Percentiles rank a stretch among this genome's conserved stretches.
Evolutionary conservation across 306 rosid species (phyloP).

Genomic region (Dalbergia oliveri): DNA sequence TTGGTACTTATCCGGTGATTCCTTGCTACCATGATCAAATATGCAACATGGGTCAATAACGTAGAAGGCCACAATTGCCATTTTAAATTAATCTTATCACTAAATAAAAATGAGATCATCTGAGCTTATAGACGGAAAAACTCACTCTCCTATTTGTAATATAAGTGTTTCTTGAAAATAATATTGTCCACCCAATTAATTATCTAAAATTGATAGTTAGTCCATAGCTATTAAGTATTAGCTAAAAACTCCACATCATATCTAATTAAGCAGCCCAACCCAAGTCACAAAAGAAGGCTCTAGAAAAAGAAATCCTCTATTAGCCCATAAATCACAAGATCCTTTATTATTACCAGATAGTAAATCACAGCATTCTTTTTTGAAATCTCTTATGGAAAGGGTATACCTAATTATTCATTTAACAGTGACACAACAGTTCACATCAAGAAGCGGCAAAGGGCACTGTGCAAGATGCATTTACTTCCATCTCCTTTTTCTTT

Average conservation of each 20-base stretch:
- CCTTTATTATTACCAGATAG: no score
- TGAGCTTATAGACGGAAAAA: neutral
- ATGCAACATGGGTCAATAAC: slow-evolving; percentile 7
- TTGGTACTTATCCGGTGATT: neutral
- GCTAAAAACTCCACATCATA: neutral
- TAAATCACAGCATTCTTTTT: no score
- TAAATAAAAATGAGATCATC: neutral
- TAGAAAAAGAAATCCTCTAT: no score
- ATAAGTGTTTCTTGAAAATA: neutral
- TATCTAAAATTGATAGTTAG: slow-evolving; percentile 7
- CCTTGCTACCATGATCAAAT: neutral
- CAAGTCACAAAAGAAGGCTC: slow-evolving; percentile 18
- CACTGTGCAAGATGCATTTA: neutral
- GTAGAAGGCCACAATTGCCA: neutral
- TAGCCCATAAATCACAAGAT: no score
- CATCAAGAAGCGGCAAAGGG: neutral
- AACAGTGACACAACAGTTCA: slow-evolving; percentile 33
- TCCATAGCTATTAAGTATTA: slow-evolving; percentile 4
- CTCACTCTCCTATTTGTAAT: neutral
- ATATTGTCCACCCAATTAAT: slow-evolving; percentile 12
- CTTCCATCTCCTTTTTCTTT: neutral
- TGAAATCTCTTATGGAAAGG: no score
- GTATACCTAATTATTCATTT: no score
- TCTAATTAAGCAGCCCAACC: neutral
- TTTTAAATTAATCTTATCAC: neutral